These are phyloP conservation scores for Melastoma malabathricum DNA, from an alignment of 345 rosid species.

Conservation along the genomic window DNA sequence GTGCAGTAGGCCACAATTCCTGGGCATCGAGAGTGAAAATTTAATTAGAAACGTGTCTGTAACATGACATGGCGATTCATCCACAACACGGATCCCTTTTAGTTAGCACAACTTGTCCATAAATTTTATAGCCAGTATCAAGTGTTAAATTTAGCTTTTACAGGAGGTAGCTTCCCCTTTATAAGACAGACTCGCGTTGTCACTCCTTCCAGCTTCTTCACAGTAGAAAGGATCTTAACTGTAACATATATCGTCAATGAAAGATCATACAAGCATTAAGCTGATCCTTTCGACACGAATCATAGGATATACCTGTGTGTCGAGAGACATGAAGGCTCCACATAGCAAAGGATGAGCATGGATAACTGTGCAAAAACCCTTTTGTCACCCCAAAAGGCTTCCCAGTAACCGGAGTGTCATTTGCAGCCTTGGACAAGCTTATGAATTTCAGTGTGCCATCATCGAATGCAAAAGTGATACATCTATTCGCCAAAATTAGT, in stretches of 20 bases:
- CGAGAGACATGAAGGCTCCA: constrained; percentile 81
- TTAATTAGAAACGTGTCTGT: too few species aligned
- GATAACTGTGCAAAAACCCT: constrained; percentile 46
- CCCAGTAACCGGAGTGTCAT: constrained; percentile 67
- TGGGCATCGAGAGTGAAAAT: constrained; percentile 8
- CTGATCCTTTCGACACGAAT: neutral
- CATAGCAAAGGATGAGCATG: constrained; percentile 58
- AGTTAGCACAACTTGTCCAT: too few species aligned
- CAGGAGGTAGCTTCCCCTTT: too few species aligned
- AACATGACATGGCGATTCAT: too few species aligned
- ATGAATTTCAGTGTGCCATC: constrained; percentile 66
- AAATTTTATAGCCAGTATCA: too few species aligned
- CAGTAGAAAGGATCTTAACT: too few species aligned
- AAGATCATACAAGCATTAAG: neutral
- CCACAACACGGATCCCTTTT: too few species aligned
- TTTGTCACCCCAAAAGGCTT: constrained; percentile 40
- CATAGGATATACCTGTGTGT: constrained; percentile 36
- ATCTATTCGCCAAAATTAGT: constrained; percentile 22
- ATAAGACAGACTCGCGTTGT: too few species aligned
- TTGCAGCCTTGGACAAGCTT: constrained; percentile 64
- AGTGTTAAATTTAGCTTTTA: too few species aligned
- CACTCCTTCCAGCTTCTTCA: too few species aligned
- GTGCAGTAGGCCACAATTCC: constrained; percentile 81
- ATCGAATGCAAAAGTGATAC: constrained; percentile 53
- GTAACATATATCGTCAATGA: neutral